phyloP scores from a whole-genome alignment of 805 yeast genomes.

The Torulaspora microellipsoides region DNA sequence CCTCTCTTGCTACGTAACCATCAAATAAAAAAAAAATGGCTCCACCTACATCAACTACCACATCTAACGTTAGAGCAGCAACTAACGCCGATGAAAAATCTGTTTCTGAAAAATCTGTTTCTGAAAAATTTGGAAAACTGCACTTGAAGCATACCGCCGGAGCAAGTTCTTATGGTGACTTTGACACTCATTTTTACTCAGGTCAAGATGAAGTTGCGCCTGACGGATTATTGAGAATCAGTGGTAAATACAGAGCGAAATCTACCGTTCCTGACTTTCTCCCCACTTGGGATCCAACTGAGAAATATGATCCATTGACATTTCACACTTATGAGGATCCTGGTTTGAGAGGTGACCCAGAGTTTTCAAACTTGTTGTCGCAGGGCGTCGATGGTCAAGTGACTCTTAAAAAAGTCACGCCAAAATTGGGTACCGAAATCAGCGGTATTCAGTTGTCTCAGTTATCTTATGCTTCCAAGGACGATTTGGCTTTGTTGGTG shows the following conservation, averaged over 20 bases:
- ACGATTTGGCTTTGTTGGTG: conserved; percentile 61
- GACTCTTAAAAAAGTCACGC: conserved; percentile 43
- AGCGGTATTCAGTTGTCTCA: conserved; percentile 54
- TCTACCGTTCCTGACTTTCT: conserved; percentile 30
- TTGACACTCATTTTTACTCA: conserved; percentile 24
- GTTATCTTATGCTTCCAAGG: conserved; percentile 49
- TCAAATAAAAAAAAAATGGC: conserved; percentile 2
- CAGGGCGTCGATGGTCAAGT: neutral
- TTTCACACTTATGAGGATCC: conserved; percentile 12
- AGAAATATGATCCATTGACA: conserved; percentile 15
- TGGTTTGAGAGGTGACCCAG: conserved; percentile 13
- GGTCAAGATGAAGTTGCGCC: conserved; percentile 30
- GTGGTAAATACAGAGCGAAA: conserved; percentile 18
- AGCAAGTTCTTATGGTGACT: conserved; percentile 28
- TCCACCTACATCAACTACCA: conserved; percentile 3
- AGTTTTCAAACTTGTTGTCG: conserved; percentile 18
- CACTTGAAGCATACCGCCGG: conserved; percentile 2
- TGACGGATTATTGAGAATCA: conserved; percentile 25
- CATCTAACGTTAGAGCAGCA: neutral
- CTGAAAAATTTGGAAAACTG: conserved; percentile 9
- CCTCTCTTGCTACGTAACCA: too few species aligned
- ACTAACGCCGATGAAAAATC: neutral
- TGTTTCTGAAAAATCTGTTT: conserved; percentile 3
- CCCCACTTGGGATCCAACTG: conserved; percentile 27
- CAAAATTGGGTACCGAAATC: conserved; percentile 64